phyloP scores from a whole-genome alignment of 495 filamentous ascomycete species.

The Penicillium canescens region DNA sequence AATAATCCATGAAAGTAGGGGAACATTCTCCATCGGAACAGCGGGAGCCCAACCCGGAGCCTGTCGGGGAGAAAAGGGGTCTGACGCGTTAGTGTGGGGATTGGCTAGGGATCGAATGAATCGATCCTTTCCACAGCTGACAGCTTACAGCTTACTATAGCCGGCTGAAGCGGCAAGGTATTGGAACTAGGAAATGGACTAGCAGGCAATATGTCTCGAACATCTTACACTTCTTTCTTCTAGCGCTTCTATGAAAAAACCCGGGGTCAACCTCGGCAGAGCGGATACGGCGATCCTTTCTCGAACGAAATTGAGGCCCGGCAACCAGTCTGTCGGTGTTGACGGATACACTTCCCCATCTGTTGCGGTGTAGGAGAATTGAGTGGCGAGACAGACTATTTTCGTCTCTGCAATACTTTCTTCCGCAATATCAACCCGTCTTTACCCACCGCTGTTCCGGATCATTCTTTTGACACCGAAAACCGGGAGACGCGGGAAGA shows the following conservation, averaged over 20 bases:
- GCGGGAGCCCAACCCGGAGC: slow-evolving; percentile 8
- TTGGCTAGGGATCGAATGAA: slow-evolving; percentile 9
- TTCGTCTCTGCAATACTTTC: background rate
- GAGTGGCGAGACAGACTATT: background rate
- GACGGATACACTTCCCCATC: background rate
- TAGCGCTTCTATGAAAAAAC: slow-evolving; percentile 1
- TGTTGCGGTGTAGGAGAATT: slow-evolving; percentile 7
- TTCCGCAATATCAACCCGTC: too few species aligned
- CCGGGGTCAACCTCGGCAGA: slow-evolving; percentile 7
- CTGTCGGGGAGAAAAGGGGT: slow-evolving; percentile 8
- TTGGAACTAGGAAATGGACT: background rate
- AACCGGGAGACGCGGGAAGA: too few species aligned
- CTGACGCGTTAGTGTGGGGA: slow-evolving; percentile 19
- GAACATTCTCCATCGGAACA: slow-evolving; percentile 10
- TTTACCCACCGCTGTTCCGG: too few species aligned
- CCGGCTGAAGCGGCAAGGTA: slow-evolving; percentile 6
- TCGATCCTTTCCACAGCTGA: background rate
- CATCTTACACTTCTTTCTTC: background rate
- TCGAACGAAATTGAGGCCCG: slow-evolving; percentile 2
- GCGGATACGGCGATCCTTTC: slow-evolving; percentile 11
- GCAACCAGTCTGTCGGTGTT: slow-evolving; percentile 4
- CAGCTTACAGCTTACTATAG: too few species aligned
- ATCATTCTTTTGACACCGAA: too few species aligned
- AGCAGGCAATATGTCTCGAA: background rate
- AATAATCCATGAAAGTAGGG: slow-evolving; percentile 10